These are phyloP conservation scores for Globisporangium middletonii DNA, from an alignment of 352 stramenopile species.

Conservation along the genomic window DNA sequence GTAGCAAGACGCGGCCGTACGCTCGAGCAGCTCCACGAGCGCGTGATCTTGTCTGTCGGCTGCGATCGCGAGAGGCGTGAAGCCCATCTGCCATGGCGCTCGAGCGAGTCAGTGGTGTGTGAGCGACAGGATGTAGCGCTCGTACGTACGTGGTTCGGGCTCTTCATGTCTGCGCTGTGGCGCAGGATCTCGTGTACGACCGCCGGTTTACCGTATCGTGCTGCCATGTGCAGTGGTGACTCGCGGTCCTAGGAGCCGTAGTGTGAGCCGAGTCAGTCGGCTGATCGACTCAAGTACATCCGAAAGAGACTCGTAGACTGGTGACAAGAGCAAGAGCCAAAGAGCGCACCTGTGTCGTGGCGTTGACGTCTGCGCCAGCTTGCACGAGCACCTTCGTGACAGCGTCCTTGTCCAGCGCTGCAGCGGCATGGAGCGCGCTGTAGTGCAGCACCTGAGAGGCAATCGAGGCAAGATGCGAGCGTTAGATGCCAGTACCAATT, in stretches of 20 bases:
- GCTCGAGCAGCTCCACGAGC: slow-evolving; percentile 39
- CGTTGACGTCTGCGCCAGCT: slow-evolving; percentile 37
- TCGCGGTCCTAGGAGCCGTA: slow-evolving; percentile 19
- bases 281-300: not conserved
- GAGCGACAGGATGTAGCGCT: not conserved
- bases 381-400: slow-evolving; percentile 39
- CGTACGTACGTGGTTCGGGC: slow-evolving; percentile 22
- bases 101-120: not conserved
- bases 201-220: slow-evolving; percentile 27
- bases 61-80: slow-evolving; percentile 39
- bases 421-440: slow-evolving; percentile 42
- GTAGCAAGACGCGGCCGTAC: slow-evolving; percentile 13
- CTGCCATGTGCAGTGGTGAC: slow-evolving; percentile 38
- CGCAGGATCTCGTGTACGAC: slow-evolving; percentile 35
- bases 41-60: slow-evolving; percentile 25
- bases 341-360: slow-evolving; percentile 19
- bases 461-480: not conserved
- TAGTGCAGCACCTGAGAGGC: slow-evolving; percentile 33
- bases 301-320: too few species aligned
- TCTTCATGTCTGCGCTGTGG: slow-evolving; percentile 26
- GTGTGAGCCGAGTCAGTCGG: not conserved
- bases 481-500: too few species aligned
- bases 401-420: slow-evolving; percentile 22
- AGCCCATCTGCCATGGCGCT: slow-evolving; percentile 15
- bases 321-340: not conserved